A percentile compares a stretch with the other conserved stretches of the same genome.
phyloP scores from a whole-genome alignment of 2,329 filamentous ascomycete species.

The Sarocladiaceae sp. region DNA sequence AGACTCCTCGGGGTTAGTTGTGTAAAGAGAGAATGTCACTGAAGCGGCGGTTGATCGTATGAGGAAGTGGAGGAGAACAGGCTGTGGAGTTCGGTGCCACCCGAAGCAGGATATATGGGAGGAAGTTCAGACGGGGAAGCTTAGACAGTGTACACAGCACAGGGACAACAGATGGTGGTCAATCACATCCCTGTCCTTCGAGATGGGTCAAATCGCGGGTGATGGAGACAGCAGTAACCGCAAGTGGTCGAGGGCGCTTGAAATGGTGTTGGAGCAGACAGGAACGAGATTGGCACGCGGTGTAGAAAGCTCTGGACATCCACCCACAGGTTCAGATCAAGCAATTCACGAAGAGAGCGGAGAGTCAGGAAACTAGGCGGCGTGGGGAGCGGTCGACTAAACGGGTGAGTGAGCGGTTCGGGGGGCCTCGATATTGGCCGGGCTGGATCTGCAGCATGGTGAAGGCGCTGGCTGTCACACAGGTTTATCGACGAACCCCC shows the following conservation, averaged over 20 bases:
- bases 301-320: not conserved
- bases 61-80: slow-evolving; percentile 17
- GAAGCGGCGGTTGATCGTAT: slow-evolving; percentile 14
- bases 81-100: slow-evolving; percentile 10
- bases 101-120: slow-evolving; percentile 7
- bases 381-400: not conserved
- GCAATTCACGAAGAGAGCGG: slow-evolving; percentile 5
- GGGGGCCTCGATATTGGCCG: slow-evolving; percentile 7
- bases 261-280: not conserved
- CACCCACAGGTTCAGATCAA: not conserved
- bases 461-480: slow-evolving; percentile 8
- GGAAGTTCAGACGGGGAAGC: not conserved
- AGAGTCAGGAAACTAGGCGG: not conserved
- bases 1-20: slow-evolving; percentile 17
- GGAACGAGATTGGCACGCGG: not conserved
- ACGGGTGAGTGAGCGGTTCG: slow-evolving; percentile 6
- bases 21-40: slow-evolving; percentile 11
- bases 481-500: slow-evolving; percentile 3
- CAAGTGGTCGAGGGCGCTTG: slow-evolving; percentile 8
- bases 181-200: not conserved
- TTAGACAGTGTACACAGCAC: not conserved
- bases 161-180: not conserved
- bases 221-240: not conserved
- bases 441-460: slow-evolving; percentile 9
- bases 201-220: not conserved